phyloP scores from a whole-genome alignment of 306 rosid species.

The Rosa rugosa region DNA sequence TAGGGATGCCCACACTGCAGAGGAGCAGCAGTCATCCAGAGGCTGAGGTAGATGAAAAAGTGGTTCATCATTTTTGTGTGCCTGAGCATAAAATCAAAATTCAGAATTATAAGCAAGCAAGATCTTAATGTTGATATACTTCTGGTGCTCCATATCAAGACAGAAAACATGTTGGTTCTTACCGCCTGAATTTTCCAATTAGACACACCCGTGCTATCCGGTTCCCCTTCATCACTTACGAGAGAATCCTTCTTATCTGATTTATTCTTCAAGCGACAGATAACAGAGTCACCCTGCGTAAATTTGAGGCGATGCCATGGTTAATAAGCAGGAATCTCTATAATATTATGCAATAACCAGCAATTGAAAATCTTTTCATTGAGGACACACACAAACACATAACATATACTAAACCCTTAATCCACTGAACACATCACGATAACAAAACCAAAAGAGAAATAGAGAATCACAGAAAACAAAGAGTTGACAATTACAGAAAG shows the following conservation, averaged over 20 bases:
- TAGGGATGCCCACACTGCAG: background rate
- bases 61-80: background rate
- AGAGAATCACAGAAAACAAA: too few species aligned
- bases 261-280: slow-evolving; percentile 42
- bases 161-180: background rate
- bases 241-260: slow-evolving; percentile 12
- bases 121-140: slow-evolving; percentile 1
- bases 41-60: background rate
- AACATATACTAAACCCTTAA: too few species aligned
- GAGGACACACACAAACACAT: too few species aligned
- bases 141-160: background rate
- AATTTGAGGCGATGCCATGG: too few species aligned
- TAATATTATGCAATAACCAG: too few species aligned
- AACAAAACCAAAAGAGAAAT: too few species aligned
- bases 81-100: background rate
- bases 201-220: background rate
- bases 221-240: too few species aligned
- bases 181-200: slow-evolving; percentile 10
- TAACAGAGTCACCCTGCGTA: background rate
- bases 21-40: too few species aligned
- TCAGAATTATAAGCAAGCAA: slow-evolving; percentile 14
- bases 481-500: slow-evolving; percentile 10
- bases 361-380: too few species aligned
- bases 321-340: too few species aligned
- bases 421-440: too few species aligned